Evolutionary conservation across 768 basidiomycete species (phyloP), one percentile per base, ranked within the genome.

Genomic region (Paxillus involutus): DNA sequence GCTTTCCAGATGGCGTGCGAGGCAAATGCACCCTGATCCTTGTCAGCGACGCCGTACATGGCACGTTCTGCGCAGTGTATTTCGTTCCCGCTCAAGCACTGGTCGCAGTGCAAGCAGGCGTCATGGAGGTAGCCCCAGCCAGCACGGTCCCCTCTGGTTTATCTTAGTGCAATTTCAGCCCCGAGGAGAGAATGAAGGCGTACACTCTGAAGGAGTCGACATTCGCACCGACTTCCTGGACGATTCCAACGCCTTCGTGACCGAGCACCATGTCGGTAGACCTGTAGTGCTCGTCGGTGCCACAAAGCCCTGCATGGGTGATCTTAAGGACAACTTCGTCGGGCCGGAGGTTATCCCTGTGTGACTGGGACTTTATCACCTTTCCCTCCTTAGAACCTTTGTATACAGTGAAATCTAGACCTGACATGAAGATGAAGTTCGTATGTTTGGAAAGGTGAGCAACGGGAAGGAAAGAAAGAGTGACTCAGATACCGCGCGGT

Each of bases 241-340:
- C 67, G 24, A 72, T 12, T 5, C 68, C 75, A 1, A 73, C 52
- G 7, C 75, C 75, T 59, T 76, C 75, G 44, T 76, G 75, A 6
- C 75, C 72, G 35, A 76, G 71, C 11, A 74, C 73, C 58, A 72
- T 72, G 45, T 72, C 71, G 6, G 24, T 45, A 11, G 48, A 13
- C 53, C 60, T 66, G 55, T 60, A 68, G 45, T 74, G 75, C 37
- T 68, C 62, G 58, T 77, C 75, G 0, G 75, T 76, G 42, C 72
- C 73, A 19, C 74, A 75, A 19, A 75, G n/a, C 0, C 74, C 73
- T 14, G 61, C 65, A 32, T 72, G 71, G 10, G 71, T 72, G 52
- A 72, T 53, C 47, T 49, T 64, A 46, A 72, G 33, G 4, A 73
- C 61, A 29, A 72, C 71, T 33, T 72, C 52, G 33, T 69, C 65